These are phyloP conservation scores for Colletotrichum gloeosporioides DNA, from an alignment of 2,329 filamentous ascomycete genomes.

Conservation along the genomic window DNA sequence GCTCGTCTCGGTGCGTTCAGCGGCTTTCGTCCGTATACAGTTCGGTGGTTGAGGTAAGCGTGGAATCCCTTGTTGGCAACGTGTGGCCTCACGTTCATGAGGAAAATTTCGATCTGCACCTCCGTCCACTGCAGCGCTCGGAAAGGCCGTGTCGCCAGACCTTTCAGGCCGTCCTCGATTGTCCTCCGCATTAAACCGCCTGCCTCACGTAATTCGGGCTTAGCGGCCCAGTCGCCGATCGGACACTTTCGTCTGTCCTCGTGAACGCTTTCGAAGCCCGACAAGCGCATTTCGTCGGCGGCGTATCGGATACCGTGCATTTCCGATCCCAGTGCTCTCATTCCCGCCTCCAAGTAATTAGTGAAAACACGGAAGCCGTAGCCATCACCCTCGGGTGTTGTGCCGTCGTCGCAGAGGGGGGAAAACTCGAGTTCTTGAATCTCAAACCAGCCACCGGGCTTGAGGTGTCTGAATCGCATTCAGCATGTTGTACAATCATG, in stretches of 20 bases:
- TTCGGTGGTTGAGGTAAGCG: slow-evolving; percentile 45
- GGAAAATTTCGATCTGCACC: slow-evolving; percentile 48
- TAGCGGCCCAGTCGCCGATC: slow-evolving; percentile 51
- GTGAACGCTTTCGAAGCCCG: slow-evolving; percentile 47
- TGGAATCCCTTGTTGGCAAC: slow-evolving; percentile 41
- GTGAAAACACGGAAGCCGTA: slow-evolving; percentile 55
- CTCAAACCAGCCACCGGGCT: slow-evolving; percentile 58
- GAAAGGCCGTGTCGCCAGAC: slow-evolving; percentile 42
- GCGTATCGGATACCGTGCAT: slow-evolving; percentile 43
- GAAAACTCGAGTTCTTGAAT: slow-evolving; percentile 51
- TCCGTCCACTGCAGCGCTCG: slow-evolving; percentile 44
- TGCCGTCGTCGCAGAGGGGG: slow-evolving; percentile 49
- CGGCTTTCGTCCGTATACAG: slow-evolving; percentile 44
- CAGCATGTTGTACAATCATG: background rate
- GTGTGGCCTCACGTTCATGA: slow-evolving; percentile 45
- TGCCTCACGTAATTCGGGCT: slow-evolving; percentile 40
- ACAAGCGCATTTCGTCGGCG: slow-evolving; percentile 37
- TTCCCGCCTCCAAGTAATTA: slow-evolving; percentile 42
- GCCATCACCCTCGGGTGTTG: slow-evolving; percentile 40
- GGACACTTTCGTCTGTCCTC: slow-evolving; percentile 52
- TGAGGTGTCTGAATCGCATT: slow-evolving; percentile 44
- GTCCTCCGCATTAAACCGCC: slow-evolving; percentile 51
- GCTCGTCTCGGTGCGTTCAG: background rate
- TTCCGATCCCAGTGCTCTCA: slow-evolving; percentile 47
- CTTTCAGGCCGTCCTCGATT: slow-evolving; percentile 44